Base-by-base conservation (phyloP, 1,284 basidiomycete species). In the Mycosarcoma mackinlayi region DNA sequence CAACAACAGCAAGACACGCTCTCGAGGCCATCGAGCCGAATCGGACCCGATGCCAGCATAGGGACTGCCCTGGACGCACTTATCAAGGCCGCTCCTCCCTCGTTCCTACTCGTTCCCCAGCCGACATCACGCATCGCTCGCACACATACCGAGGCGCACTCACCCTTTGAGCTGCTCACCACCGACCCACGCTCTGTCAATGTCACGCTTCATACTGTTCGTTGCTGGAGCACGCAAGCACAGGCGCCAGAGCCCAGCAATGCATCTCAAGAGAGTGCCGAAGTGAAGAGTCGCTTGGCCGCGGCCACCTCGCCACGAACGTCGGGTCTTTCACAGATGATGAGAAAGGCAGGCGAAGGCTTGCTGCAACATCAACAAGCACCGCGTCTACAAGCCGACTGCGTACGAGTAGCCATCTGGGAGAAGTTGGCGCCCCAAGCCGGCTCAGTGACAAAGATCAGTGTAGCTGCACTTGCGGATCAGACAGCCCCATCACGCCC, bases 261-360 rank as follows among this genome's bases (percentile, higher is more conserved):
- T 13, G 25, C 27, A 41, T 49, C 13, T 28, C 25, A 65, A 35
- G 33, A 45, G 23, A 46, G 44, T 19, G 33, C 37, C 23, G 58
- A 53, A 4, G 6, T 25, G 4, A 68, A 53, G 31, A 54, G 34
- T 27, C 52, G 50, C 16, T 21, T 39, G 16, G 58, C 21, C 21
- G 6, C 49, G 24, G 45, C 54, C 21, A 49, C 53, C 9, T 54
- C 59, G 25, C 65, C 65, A 3, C 47, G 67, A 2, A 41, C 57
- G 3, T 71, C 67, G 11, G 67, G 67, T 35, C 38, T 71, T 8
- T 61, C 67, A 4, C 58, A 71, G 45, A 71, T 71, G 67, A 71
- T 71, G 67, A 44, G 53, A 23, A 56, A 40, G 33, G 67, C 67
- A 0, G 67, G 67, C 23, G 62, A 64, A 18, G 62, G 67, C 6